These are phyloP conservation scores for Diplodia scrobiculata DNA, from an alignment of 2,329 filamentous ascomycete genomes.

Conservation along the genomic window DNA sequence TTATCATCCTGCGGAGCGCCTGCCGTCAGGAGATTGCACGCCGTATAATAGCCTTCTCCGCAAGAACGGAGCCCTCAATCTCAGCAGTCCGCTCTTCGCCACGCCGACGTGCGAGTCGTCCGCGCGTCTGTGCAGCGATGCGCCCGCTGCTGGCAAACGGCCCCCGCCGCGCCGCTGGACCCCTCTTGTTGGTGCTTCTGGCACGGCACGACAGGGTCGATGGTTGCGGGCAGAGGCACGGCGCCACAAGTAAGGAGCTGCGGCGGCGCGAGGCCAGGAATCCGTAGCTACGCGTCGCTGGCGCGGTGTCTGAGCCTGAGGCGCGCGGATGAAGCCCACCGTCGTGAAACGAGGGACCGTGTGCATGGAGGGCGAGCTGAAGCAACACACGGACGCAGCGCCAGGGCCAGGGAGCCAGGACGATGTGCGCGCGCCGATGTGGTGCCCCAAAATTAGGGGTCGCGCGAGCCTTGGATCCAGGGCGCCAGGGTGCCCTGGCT, in stretches of 20 bases:
- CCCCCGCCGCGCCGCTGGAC: background rate
- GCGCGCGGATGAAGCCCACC: slow-evolving; percentile 17
- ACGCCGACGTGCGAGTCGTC: background rate
- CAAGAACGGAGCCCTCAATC: slow-evolving; percentile 1
- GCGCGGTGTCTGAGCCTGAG: slow-evolving; percentile 12
- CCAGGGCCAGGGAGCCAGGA: background rate
- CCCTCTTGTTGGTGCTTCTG: background rate
- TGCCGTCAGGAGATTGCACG: slow-evolving; percentile 11
- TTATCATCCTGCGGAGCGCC: background rate
- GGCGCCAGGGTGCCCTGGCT: slow-evolving; percentile 11
- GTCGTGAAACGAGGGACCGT: slow-evolving; percentile 22
- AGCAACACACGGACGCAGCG: slow-evolving; percentile 12
- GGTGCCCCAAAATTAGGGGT: slow-evolving; percentile 23
- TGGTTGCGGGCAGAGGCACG: background rate
- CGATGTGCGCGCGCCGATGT: slow-evolving; percentile 16
- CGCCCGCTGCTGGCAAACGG: background rate
- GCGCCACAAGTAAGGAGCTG: slow-evolving; percentile 6
- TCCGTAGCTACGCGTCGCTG: background rate
- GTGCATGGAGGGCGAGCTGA: slow-evolving; percentile 17
- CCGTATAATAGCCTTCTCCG: slow-evolving; percentile 1
- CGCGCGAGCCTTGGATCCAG: background rate
- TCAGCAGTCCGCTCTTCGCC: background rate
- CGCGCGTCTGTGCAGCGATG: slow-evolving; percentile 12
- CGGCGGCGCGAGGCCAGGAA: slow-evolving; percentile 3
- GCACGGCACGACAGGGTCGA: too few species aligned